Percentiles rank a stretch among this genome's conserved stretches.
phyloP scores from a whole-genome alignment of 2,329 filamentous ascomycete species.

The Taxawa tesnikishii region DNA sequence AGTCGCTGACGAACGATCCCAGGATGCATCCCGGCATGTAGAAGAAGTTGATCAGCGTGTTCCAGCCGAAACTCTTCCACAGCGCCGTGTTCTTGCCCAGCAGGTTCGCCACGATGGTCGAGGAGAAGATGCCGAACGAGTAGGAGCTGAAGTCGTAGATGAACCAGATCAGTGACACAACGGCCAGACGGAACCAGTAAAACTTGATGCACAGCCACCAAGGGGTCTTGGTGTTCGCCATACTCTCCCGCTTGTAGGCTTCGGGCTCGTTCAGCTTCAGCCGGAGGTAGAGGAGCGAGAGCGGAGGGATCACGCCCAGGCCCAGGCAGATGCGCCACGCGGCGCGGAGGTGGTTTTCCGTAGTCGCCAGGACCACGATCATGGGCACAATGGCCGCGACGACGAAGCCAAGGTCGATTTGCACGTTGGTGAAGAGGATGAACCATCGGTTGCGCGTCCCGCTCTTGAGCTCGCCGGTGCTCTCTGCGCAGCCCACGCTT shows the following conservation, averaged over 20 bases:
- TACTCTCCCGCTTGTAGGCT: constrained; percentile 59
- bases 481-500: constrained; percentile 72
- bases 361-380: constrained; percentile 41
- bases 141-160: constrained; percentile 71
- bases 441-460: constrained; percentile 82
- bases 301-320: constrained; percentile 64
- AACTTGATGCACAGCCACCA: constrained; percentile 44
- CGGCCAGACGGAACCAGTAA: constrained; percentile 60
- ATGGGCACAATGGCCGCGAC: constrained; percentile 67
- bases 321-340: constrained; percentile 78
- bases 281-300: constrained; percentile 59
- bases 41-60: constrained; percentile 76
- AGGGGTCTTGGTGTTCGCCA: constrained; percentile 44
- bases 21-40: constrained; percentile 73
- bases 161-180: constrained; percentile 72
- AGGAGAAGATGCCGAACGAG: constrained; percentile 75
- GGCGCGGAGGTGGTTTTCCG: constrained; percentile 53
- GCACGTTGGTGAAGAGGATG: constrained; percentile 69
- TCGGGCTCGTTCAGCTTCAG: constrained; percentile 66
- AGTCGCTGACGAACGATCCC: constrained; percentile 67
- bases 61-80: constrained; percentile 77
- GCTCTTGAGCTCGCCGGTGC: constrained; percentile 65
- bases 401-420: constrained; percentile 79
- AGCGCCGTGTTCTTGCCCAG: constrained; percentile 47
- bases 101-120: constrained; percentile 57